phyloP scores from a whole-genome alignment of 2,329 filamentous ascomycete genomes.

The Xylariaceae sp. region DNA sequence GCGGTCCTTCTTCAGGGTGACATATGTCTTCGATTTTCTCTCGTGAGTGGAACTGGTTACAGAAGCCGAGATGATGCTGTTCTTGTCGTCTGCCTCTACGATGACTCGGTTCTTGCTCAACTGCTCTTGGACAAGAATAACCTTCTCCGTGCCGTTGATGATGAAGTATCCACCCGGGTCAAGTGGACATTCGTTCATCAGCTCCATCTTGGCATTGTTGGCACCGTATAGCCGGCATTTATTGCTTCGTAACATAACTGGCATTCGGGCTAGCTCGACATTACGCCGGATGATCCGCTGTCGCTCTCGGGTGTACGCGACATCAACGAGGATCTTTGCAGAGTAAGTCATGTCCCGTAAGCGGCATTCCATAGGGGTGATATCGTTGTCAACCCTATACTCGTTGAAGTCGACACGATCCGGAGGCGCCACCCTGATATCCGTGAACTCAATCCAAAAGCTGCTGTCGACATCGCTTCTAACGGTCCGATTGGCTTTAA shows the following conservation, averaged over 20 bases:
- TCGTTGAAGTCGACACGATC: slow-evolving; percentile 77
- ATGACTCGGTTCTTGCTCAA: slow-evolving; percentile 99
- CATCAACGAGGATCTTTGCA: slow-evolving; percentile 90
- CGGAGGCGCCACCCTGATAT: slow-evolving; percentile 84
- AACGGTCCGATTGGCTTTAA: slow-evolving; percentile 85
- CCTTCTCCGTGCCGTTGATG: slow-evolving; percentile 96
- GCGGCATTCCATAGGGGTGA: slow-evolving; percentile 95
- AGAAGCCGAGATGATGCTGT: slow-evolving; percentile 90
- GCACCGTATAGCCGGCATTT: slow-evolving; percentile 87
- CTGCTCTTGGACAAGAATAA: slow-evolving; percentile 97
- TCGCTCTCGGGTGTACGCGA: slow-evolving; percentile 84
- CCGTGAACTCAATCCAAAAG: slow-evolving; percentile 91
- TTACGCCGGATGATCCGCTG: slow-evolving; percentile 73
- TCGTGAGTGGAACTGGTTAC: slow-evolving; percentile 98
- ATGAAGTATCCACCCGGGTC: slow-evolving; percentile 98
- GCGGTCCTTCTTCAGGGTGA: slow-evolving; percentile 89
- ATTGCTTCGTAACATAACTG: slow-evolving; percentile 95
- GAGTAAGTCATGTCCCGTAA: slow-evolving; percentile 98
- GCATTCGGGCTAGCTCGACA: slow-evolving; percentile 85
- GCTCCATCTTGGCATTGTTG: slow-evolving; percentile 84
- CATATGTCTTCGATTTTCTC: slow-evolving; percentile 96
- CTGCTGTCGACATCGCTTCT: slow-evolving; percentile 90
- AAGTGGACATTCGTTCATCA: slow-evolving; percentile 91
- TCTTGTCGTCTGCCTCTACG: slow-evolving; percentile 90
- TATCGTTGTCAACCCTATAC: slow-evolving; percentile 68